Percentiles rank a stretch among this genome's conserved stretches.
Evolutionary conservation across 176 grass and related monocot species (phyloP).

Genomic region (Bromus sterilis): DNA sequence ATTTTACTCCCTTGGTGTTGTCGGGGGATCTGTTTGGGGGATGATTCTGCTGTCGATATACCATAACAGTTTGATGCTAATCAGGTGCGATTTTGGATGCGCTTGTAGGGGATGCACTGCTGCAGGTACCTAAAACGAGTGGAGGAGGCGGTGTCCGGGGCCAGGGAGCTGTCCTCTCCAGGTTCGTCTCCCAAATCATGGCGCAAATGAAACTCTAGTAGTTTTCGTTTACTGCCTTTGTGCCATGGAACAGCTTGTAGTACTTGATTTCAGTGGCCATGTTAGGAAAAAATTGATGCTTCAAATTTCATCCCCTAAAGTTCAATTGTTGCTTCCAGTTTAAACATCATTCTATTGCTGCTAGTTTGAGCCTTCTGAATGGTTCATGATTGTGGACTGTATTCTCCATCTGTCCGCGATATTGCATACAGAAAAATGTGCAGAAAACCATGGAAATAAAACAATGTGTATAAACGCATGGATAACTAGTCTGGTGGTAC

Average conservation of each 20-base stretch:
- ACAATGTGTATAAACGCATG: not conserved
- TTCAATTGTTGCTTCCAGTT: not conserved
- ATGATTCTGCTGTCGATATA: too few relatives aligned
- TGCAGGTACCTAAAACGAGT: constrained; percentile 74
- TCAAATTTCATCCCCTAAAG: not conserved
- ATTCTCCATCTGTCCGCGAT: not conserved
- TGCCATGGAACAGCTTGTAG: not conserved
- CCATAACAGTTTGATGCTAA: too few relatives aligned
- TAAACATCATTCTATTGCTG: not conserved
- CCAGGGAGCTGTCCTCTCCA: constrained; percentile 34
- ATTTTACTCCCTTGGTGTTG: too few relatives aligned
- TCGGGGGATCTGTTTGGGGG: too few relatives aligned
- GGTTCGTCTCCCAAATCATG: constrained; percentile 1
- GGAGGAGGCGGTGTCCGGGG: constrained; percentile 58
- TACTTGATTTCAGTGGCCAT: not conserved
- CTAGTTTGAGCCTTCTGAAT: not conserved
- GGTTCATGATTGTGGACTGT: not conserved
- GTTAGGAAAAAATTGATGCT: not conserved
- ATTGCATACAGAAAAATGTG: not conserved
- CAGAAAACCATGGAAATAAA: not conserved
- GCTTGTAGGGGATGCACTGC: too few relatives aligned
- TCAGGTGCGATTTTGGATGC: too few relatives aligned
- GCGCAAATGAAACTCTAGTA: not conserved
- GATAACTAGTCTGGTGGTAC: not conserved
- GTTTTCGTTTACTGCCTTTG: not conserved